A percentile compares a stretch with the other conserved stretches of the same genome.
These are phyloP conservation scores for Saccharomyces cerevisiae DNA, from an alignment of 805 yeast species.

Conservation along the genomic window DNA sequence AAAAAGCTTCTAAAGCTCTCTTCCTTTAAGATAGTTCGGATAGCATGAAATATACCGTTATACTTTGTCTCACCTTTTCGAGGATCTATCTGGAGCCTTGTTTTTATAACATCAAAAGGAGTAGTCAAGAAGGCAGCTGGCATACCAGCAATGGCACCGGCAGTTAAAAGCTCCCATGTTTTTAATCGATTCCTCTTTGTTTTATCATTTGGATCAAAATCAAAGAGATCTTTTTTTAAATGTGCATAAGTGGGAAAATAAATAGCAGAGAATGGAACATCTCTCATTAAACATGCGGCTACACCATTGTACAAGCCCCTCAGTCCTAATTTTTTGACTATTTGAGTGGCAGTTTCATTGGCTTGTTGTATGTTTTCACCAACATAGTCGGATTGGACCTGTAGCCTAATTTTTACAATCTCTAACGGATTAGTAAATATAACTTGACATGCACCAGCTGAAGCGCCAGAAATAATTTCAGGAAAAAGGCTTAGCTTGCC, in stretches of 20 bases:
- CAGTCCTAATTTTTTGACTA: constrained; percentile 72
- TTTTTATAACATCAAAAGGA: constrained; percentile 93
- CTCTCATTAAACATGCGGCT: constrained; percentile 82
- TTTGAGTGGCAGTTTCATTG: constrained; percentile 40
- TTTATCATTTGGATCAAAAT: constrained; percentile 67
- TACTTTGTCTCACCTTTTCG: constrained; percentile 71
- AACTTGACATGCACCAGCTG: constrained; percentile 96
- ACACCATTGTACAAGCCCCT: constrained; percentile 88
- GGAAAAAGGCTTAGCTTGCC: constrained; percentile 44
- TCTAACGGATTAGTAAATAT: constrained; percentile 93
- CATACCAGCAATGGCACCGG: constrained; percentile 96
- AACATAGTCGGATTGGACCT: constrained; percentile 73
- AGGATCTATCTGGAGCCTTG: constrained; percentile 82
- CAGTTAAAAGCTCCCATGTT: constrained; percentile 73
- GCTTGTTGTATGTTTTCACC: constrained; percentile 33
- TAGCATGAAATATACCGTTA: constrained; percentile 71
- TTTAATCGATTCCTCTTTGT: constrained; percentile 51
- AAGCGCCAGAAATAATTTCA: constrained; percentile 83
- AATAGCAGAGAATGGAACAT: constrained; percentile 93
- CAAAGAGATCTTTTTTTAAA: constrained; percentile 71
- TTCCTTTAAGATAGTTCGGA: constrained; percentile 60
- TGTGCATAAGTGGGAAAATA: constrained; percentile 97
- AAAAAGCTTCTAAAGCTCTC: constrained; percentile 84
- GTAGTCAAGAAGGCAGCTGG: constrained; percentile 96
- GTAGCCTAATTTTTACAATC: constrained; percentile 88